Conservation (phyloP, 331 rosid genomes). For the Pyracantha coccinea region DNA sequence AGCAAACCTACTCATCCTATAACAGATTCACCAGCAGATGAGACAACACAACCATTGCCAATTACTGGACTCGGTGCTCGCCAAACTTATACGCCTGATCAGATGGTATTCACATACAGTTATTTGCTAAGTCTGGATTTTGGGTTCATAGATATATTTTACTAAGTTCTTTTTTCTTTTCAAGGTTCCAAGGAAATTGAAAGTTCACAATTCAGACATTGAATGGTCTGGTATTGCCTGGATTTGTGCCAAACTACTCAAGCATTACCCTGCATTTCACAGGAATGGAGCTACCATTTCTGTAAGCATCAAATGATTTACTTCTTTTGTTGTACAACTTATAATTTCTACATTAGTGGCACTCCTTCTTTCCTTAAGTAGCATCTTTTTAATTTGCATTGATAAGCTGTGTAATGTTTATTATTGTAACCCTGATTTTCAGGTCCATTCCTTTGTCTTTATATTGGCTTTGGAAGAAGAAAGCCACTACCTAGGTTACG, state of each 20-base stretch:
- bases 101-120: conserved; percentile 35
- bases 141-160: not conserved
- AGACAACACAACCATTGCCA: conserved; percentile 19
- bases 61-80: conserved; percentile 23
- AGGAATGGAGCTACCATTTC: conserved; percentile 45
- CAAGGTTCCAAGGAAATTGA: conserved; percentile 63
- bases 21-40: conserved; percentile 39
- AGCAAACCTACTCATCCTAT: conserved; percentile 15
- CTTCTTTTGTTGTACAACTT: not conserved
- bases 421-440: conserved; percentile 4
- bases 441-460: conserved; percentile 81
- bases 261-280: conserved; percentile 61
- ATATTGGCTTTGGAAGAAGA: conserved; percentile 74
- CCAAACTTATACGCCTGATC: conserved; percentile 36
- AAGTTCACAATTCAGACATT: conserved; percentile 48
- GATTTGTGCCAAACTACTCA: conserved; percentile 73
- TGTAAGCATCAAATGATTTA: conserved; percentile 34
- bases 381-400: not conserved
- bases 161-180: not conserved
- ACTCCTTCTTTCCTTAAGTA: not conserved
- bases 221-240: conserved; percentile 67
- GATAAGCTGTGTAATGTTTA: not conserved
- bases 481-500: conserved; percentile 56
- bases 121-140: conserved; percentile 5
- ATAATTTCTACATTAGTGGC: not conserved